Percentiles rank a stretch among this genome's conserved stretches.
phyloP scores from a whole-genome alignment of 129 eudicot species.

The Chrysanthemum lavandulifolium region DNA sequence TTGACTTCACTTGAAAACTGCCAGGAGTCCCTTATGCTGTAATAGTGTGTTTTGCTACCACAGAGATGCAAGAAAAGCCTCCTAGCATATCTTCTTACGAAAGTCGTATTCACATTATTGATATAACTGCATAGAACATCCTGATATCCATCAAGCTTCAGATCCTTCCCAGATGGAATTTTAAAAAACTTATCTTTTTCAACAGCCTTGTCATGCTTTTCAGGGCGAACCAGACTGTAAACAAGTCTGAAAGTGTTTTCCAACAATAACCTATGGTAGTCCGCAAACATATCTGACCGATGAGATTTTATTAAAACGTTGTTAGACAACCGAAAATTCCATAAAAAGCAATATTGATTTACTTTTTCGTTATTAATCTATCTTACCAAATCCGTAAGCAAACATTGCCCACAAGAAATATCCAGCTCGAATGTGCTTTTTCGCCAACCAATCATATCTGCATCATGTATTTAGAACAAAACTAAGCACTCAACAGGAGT shows the following conservation, averaged over 20 bases:
- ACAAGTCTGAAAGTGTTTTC: conserved; percentile 92
- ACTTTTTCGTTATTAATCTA: neutral
- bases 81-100: conserved; percentile 90
- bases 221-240: conserved; percentile 91
- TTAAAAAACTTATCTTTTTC: conserved; percentile 81
- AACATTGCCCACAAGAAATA: conserved; percentile 83
- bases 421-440: conserved; percentile 65
- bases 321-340: neutral
- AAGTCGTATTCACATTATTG: conserved; percentile 75
- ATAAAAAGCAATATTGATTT: neutral
- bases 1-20: conserved; percentile 94
- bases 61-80: conserved; percentile 93
- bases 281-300: conserved; percentile 89
- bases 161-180: conserved; percentile 67
- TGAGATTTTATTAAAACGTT: conserved; percentile 49
- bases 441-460: conserved; percentile 91
- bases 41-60: conserved; percentile 96
- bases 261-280: conserved; percentile 78
- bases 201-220: conserved; percentile 84
- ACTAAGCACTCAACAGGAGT: neutral
- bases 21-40: conserved; percentile 91
- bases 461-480: conserved; percentile 10
- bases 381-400: conserved; percentile 82
- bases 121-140: conserved; percentile 96
- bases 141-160: conserved; percentile 97